Base-by-base conservation (phyloP, 176 grass and related monocot genomes). In the Poa pratensis region DNA sequence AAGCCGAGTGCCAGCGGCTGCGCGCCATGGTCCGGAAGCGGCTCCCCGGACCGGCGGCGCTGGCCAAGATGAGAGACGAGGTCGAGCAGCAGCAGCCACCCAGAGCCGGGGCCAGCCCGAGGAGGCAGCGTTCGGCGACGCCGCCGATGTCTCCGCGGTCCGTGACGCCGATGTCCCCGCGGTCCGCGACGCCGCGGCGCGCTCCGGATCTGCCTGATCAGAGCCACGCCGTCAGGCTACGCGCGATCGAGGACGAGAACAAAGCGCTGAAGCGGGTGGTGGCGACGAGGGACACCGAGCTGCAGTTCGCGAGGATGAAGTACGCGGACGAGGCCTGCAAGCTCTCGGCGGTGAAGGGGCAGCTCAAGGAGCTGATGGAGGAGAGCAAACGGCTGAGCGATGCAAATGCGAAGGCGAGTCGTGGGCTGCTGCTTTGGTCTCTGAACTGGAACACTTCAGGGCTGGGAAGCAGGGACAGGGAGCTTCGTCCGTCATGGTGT, bases 31-130 rank as follows among this genome's bases (percentile, higher is more conserved):
- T 95, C 10, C 82, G 91, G 48, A 93, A 95, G 87, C 88, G 89
- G 5, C 85, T 98, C 4, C 96, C 96, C 4, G 93, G 96, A 0
- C 91, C 93, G 10, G 90, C 86, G 12, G 96, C 96, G 30, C 53
- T 98, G 10, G 87, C 93, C 55, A 93, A 95, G 82, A 98, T 95
- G 91, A 87, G 91, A 26, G 90, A 88, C 73, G 96, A 98, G 89
- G 80, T 94, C 26, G 91, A 92, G 51, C 73, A 28, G 45, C 45
- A 30, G 71, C 24, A 4, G 46, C 15, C 71, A 18, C 26, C 84
- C 48, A 53, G 73, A 6, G 66, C 80, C 24, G 49, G 52, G 0
- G 87, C 61, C 14, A 90, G 80, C 37, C 88, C 82, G 48, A 82
- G 86, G 73, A 64, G 88, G 51, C 72, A 75, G 49, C 86, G 90